Evolutionary conservation across 2,329 filamentous ascomycete genomes (phyloP).

Genomic region (Aspergillus amoenus): DNA sequence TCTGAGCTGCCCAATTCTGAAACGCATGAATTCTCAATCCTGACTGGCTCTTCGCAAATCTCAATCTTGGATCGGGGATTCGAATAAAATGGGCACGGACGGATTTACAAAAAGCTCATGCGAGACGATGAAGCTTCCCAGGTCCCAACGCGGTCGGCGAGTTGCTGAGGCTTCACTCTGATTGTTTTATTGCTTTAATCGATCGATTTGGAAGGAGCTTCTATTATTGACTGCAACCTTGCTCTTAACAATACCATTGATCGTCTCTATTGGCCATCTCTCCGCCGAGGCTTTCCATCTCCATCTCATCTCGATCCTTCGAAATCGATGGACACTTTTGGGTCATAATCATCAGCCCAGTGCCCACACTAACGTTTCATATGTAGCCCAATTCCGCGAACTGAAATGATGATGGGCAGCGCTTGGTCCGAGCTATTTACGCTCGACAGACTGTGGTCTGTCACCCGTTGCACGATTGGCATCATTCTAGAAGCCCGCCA

Average conservation of each 20-base stretch:
- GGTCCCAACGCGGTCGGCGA: too few relatives aligned
- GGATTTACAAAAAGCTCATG: neutral
- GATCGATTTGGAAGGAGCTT: too few relatives aligned
- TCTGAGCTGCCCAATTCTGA: neutral
- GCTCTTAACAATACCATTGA: neutral
- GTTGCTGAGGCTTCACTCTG: too few relatives aligned
- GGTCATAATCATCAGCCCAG: too few relatives aligned
- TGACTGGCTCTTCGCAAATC: neutral
- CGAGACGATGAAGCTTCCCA: too few relatives aligned
- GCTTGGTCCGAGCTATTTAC: neutral
- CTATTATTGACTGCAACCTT: neutral
- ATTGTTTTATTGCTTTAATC: too few relatives aligned
- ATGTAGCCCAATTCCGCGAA: neutral
- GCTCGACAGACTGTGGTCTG: neutral
- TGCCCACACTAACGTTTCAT: too few relatives aligned
- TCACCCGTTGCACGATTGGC: neutral
- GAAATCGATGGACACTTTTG: neutral
- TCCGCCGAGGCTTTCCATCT: neutral
- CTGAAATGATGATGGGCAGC: neutral
- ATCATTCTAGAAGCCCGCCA: neutral
- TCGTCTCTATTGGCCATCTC: neutral
- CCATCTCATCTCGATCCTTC: neutral
- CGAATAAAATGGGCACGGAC: neutral
- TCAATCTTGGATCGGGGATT: constrained; percentile 1
- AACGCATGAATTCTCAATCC: constrained; percentile 1